Percentiles rank a stretch among this genome's conserved stretches.
Conservation (phyloP, 306 rosid genomes). For the cucumber (Cucumis sativus) region DNA sequence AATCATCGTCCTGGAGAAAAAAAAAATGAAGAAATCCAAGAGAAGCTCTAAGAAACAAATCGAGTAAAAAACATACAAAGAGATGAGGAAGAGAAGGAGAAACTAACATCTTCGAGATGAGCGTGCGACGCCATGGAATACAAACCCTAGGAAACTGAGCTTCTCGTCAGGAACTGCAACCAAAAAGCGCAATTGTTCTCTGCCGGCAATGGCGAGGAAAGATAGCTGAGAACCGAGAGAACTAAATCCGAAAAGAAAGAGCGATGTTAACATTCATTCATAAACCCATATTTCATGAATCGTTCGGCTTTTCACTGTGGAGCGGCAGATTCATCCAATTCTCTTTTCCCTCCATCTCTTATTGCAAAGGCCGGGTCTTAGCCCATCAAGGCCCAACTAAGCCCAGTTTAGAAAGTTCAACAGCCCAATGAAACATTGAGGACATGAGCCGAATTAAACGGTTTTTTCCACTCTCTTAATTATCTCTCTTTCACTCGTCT, state of each 20-base stretch:
- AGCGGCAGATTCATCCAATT: background rate
- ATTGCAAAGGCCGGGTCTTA: background rate
- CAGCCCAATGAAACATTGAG: background rate
- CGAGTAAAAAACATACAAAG: background rate
- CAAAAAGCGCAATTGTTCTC: background rate
- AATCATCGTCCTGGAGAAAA: slow-evolving; percentile 61
- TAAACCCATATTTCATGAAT: background rate
- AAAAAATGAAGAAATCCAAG: background rate
- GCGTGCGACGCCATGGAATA: slow-evolving; percentile 27
- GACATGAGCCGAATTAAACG: background rate
- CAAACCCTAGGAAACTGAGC: slow-evolving; percentile 13
- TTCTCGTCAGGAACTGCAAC: slow-evolving; percentile 1
- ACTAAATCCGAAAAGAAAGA: background rate
- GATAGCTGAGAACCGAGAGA: background rate
- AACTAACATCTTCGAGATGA: slow-evolving; percentile 31
- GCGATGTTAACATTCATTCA: background rate
- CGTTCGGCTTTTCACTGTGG: background rate
- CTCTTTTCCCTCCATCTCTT: background rate
- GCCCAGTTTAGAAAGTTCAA: background rate
- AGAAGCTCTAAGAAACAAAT: background rate
- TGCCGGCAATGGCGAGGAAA: background rate
- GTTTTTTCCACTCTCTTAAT: too few species aligned
- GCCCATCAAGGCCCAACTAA: background rate
- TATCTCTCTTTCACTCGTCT: too few species aligned
- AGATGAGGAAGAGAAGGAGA: background rate